phyloP scores from a whole-genome alignment of 164 flowering plant genomes.

The Umbellularia californica region DNA sequence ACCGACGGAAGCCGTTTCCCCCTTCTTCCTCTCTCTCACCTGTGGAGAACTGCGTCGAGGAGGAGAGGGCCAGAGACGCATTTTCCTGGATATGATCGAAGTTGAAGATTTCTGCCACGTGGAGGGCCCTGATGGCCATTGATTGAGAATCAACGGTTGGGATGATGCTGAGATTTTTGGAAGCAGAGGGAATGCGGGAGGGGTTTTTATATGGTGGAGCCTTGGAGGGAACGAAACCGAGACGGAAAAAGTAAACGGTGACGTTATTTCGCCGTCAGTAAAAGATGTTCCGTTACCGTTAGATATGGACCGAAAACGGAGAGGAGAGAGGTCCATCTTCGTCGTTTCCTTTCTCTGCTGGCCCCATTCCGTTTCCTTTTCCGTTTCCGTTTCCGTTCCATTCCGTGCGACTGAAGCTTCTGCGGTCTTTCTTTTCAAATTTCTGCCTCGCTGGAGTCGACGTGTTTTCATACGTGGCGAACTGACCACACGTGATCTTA shows the following conservation, averaged over 20 bases:
- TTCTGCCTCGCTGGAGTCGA: neutral
- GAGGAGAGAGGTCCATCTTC: neutral
- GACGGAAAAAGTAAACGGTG: neutral
- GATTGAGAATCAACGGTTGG: neutral
- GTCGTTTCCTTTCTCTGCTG: neutral
- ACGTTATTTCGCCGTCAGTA: neutral
- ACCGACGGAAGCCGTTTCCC: neutral
- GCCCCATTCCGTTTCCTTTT: neutral
- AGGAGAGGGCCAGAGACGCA: slow-evolving; percentile 20
- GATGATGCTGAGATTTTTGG: neutral
- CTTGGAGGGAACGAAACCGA: neutral
- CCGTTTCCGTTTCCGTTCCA: neutral
- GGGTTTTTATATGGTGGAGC: slow-evolving; percentile 1
- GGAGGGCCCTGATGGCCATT: slow-evolving; percentile 76
- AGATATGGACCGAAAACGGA: neutral
- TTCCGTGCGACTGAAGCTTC: neutral
- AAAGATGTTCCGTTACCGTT: neutral
- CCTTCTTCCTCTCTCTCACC: slow-evolving; percentile 13
- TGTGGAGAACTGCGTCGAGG: slow-evolving; percentile 18
- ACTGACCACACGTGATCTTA: neutral
- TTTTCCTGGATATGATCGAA: slow-evolving; percentile 47
- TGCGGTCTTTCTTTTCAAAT: neutral
- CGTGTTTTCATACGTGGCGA: neutral
- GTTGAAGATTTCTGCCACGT: slow-evolving; percentile 59
- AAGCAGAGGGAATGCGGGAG: neutral